Evolutionary conservation across 2,329 filamentous ascomycete genomes (phyloP), one percentile per base, ranked within the genome.

Genomic region (Scedosporium boydii): DNA sequence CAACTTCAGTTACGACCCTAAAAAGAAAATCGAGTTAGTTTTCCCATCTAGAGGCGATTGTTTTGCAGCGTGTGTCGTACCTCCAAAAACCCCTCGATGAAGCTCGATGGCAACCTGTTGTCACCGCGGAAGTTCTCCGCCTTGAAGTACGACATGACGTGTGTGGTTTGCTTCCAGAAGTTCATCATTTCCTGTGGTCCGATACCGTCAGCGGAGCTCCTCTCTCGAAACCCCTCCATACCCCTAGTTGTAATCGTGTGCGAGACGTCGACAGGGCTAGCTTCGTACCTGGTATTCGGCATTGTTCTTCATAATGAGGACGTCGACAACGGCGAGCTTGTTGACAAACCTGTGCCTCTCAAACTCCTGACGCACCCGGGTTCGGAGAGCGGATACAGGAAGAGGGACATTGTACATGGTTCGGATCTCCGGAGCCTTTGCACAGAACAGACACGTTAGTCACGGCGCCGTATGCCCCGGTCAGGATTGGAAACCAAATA

Each of bases 111-210:
- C 77, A 97, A 78, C 74, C 85, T 86, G 69, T 91, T 75, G 81
- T 89, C 75, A 86, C 91, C 81, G 86, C 91, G 78, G 73, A 85
- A 84, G 76, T 82, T 84, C 76, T 98, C 93, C 70, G 87, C 83
- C 73, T 93, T 87, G 83, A 98, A 99, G 78, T 96, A 99, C 70
- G 95, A 92, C 84, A 99, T 91, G 69, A 99, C 84, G 75, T 99
- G 95, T 66, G 90, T 90, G 65, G 93, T 83, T 78, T 99, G 95
- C 79, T 97, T 96, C 95, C 95, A 99, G 83, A 90, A 99, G 80
- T 99, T 99, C 82, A 99, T 86, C 61, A 90, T 99, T 83, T 99
- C 95, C 93, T 97, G 69, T 63, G 61, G 21, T 34, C 51, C 59
- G 10, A 56, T 18, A 62, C 41, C 51, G 46, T 58, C 23, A 58